Evolutionary conservation across 345 rosid genomes (phyloP), one percentile per base, ranked within the genome.

Genomic region (Triadica sebifera): DNA sequence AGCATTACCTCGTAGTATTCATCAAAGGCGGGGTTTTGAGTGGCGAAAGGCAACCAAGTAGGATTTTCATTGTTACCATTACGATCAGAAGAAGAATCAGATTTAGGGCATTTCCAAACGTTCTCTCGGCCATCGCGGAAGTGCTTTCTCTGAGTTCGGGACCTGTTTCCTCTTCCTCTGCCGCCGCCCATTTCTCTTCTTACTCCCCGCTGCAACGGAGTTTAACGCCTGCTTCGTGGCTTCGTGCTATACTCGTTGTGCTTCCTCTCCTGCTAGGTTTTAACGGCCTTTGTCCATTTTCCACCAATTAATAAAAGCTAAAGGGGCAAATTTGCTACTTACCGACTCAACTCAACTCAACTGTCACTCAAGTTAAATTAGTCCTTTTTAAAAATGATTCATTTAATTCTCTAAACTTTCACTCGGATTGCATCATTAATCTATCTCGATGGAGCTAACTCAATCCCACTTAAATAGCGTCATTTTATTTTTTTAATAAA

Each of bases 1-100:
- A 51, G 58, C 19, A 1, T 1, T 47, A 91, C 98, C 90, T 93
- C 88, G 88, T 95, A 95, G 85, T 91, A 95, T 62, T 90, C 91
- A 46, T 90, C 97, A 78, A 95, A 95, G 65, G 88, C 85, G 7
- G 81, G 79, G 78, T 91, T 95, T 66, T 91, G 85, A 64, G 83
- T 87, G 61, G 84, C 81, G 49, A 89, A 88, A 16, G 92, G 93
- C 74, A 83, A 84, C 97, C 93, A 91, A 19, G 76, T 12, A 39
- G 45, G 71, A 19, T 75, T 61, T 22, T 68, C 78, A 5, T 65
- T 78, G 69, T 55, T 38, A 72, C 60, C 68, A 64, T 63, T 56
- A 59, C 80, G 72, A 62, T 86, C 85, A 38, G 72, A 50, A 8
- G 81, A 56, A 74, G 80, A 84, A 70, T 86, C 96, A 0, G 92